Evolutionary conservation across 805 yeast species (phyloP).

Genomic region (Zygosaccharomyces siamensis): DNA sequence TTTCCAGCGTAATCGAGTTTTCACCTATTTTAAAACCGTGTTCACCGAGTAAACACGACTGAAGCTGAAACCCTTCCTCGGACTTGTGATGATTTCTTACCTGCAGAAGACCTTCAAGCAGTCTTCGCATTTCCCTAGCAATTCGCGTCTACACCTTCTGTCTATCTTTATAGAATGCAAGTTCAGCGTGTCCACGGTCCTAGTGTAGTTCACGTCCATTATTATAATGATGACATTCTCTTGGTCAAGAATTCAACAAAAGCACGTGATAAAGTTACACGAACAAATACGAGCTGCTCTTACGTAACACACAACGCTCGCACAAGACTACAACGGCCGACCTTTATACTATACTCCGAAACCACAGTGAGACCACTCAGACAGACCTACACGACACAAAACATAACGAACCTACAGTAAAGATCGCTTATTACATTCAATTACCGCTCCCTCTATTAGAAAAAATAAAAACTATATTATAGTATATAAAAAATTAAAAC

Average conservation of each 20-base stretch:
- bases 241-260: too few species aligned
- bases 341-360: too few species aligned
- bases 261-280: too few species aligned
- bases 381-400: too few species aligned
- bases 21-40: neutral
- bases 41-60: neutral
- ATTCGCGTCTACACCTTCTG: neutral
- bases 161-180: neutral
- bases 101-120: neutral
- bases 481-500: neutral
- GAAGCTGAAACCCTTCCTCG: neutral
- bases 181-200: too few species aligned
- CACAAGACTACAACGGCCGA: too few species aligned
- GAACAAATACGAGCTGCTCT: too few species aligned
- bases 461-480: constrained; percentile 6
- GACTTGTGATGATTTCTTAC: neutral
- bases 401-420: too few species aligned
- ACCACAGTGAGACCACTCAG: too few species aligned
- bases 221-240: too few species aligned
- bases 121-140: neutral
- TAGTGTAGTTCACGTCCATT: too few species aligned
- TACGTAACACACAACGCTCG: too few species aligned
- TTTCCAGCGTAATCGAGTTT: neutral
- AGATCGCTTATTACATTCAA: neutral
- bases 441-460: constrained; percentile 8